Evolutionary conservation across 1,284 basidiomycete genomes (phyloP), one percentile per base, ranked within the genome.

Genomic region (Xanthoconium separans): DNA sequence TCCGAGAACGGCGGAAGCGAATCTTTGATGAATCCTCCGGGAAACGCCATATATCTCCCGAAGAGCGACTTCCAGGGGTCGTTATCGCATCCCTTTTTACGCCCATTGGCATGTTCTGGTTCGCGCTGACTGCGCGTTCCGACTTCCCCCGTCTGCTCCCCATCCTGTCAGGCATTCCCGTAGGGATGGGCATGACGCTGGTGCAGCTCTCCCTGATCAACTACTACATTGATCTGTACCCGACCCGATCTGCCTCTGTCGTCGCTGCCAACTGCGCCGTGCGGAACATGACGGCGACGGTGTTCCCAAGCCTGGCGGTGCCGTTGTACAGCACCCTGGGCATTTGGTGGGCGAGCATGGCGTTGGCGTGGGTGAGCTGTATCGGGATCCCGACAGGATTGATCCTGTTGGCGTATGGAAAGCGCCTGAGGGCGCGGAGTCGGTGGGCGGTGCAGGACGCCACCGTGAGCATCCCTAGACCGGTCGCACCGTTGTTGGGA

Each of bases 171-270:
- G 64, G 64, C 4, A 45, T 68, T 22, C 64, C 64, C 0, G 51
- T 65, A 3, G 65, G 64, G 11, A 61, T 65, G 40, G 65, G 65
- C 10, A 66, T 68, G 65, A 65, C 64, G 22, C 51, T 66, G 8
- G 44, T 65, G 20, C 65, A 66, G 29, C 57, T 65, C 13, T 68
- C 58, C 6, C 22, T 65, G 41, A 46, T 64, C 50, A 68, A 65
- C 18, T 66, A 68, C 43, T 68, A 68, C 54, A 62, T 65, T 43
- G 65, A 65, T 24, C 64, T 65, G 11, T 65, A 68, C n/a, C 65
- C 65, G 9, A 58, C 57, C 11, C 62, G 50, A 34, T 65, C 66
- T 0, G 65, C 66, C 6, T 68, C 66, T 4, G 65, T 66, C 22
- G 50, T 68, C 33, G 64, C 64, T 1, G 65, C 64, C 34, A 65